Evolutionary conservation across 2,329 filamentous ascomycete genomes (phyloP), one percentile per base, ranked within the genome.

Genomic region (Xylariomycetidae sp.): DNA sequence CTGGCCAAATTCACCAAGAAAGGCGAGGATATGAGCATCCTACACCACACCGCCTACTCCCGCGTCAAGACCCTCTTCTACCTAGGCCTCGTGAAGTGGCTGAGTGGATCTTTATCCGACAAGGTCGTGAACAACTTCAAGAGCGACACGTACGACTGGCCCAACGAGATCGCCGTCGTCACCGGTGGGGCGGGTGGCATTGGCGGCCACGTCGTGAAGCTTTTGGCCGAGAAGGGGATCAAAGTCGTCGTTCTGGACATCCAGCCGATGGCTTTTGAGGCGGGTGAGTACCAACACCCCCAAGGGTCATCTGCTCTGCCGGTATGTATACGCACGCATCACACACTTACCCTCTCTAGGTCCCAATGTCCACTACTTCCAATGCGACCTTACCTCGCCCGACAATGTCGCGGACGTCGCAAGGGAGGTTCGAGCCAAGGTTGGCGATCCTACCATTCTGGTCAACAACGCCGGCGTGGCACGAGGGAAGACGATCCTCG

Each of bases 111-210:
- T 54, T 56, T 79, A 10, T 76, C 74, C 46, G 57, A 61, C 2
- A 60, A 67, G 2, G 61, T 61, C 2, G 43, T 65, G 35, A 67
- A 72, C 52, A 70, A 69, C 51, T 75, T 68, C 64, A 62, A 53
- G 2, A 52, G 46, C 9, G 74, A 76, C 47, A 59, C 53, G 25
- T 82, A 80, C 58, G 68, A 77, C 52, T 87, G 82, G 80, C 60
- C 66, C 15, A 70, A 68, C 32, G 83, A 88, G 60, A 68, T 88
- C 31, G 78, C 85, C 3, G 64, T 88, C 26, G 69, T 89, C 14
- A 89, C 85, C 0, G 84, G 85, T 6, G 85, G 85, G 6, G 77
- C 79, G 25, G 75, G 76, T 35, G 85, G 85, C 0, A 87, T 90
- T 49, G 85, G 85, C 10, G 74, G 71, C 14, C 61, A 71, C 23